Percentiles rank a stretch among this genome's conserved stretches.
phyloP scores from a whole-genome alignment of 768 basidiomycete species.

The Hypsizygus marmoreus region DNA sequence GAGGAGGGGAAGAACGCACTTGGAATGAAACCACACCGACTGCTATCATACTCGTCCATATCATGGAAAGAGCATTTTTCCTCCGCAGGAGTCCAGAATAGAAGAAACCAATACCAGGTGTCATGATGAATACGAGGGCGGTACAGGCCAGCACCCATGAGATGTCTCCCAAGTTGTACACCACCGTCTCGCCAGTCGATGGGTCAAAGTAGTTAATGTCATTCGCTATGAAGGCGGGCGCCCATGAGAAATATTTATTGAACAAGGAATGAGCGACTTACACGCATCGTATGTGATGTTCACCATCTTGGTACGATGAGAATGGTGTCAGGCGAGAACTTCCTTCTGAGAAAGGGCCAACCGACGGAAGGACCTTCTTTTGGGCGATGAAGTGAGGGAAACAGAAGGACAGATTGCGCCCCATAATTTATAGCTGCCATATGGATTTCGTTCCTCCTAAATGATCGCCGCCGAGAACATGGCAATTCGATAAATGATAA shows the following conservation, averaged over 20 bases:
- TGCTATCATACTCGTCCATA: slow-evolving; percentile 76
- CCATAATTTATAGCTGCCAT: slow-evolving; percentile 13
- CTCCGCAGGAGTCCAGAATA: slow-evolving; percentile 90
- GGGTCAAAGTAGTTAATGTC: slow-evolving; percentile 33
- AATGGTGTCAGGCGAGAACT: too few relatives aligned
- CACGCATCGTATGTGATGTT: slow-evolving; percentile 32
- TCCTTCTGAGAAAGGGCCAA: neutral
- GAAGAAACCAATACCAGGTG: slow-evolving; percentile 84
- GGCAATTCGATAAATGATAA: too few relatives aligned
- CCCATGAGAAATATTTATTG: neutral
- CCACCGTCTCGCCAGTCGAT: slow-evolving; percentile 28
- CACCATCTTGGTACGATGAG: slow-evolving; percentile 26
- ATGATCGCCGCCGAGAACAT: too few relatives aligned
- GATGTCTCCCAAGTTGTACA: slow-evolving; percentile 53
- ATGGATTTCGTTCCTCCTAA: slow-evolving; percentile 8
- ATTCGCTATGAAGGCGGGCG: slow-evolving; percentile 30
- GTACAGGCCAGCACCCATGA: slow-evolving; percentile 66
- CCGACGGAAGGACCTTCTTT: neutral
- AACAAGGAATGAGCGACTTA: slow-evolving; percentile 11
- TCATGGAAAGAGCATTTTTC: slow-evolving; percentile 93
- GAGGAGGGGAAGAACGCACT: slow-evolving; percentile 42
- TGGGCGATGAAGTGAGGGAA: neutral
- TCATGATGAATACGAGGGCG: slow-evolving; percentile 85
- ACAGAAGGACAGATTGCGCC: neutral
- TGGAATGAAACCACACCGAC: slow-evolving; percentile 84